Percentiles rank a stretch among this genome's conserved stretches.
phyloP scores from a whole-genome alignment of 2,329 filamentous ascomycete genomes.

The Neoascochyta sp. region DNA sequence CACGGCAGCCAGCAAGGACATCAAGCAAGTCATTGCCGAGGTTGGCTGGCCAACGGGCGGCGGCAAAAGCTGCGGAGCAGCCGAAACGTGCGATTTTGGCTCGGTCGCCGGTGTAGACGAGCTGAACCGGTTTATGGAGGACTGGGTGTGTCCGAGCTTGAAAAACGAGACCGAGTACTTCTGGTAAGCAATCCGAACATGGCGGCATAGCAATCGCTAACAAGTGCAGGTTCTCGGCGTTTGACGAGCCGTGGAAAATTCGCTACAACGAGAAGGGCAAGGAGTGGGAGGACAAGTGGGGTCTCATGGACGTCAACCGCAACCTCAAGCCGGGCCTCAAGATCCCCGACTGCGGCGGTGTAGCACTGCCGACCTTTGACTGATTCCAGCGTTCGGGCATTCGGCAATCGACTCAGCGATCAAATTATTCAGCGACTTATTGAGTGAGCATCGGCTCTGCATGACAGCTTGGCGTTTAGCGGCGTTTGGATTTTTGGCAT shows the following conservation, averaged over 20 bases:
- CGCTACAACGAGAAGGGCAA: constrained; percentile 61
- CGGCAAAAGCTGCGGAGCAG: constrained; percentile 69
- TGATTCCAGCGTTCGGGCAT: constrained; percentile 1
- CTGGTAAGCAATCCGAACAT: constrained; percentile 56
- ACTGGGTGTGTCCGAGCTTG: constrained; percentile 79
- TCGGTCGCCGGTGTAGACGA: constrained; percentile 74
- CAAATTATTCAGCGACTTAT: constrained; percentile 10
- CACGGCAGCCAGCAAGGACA: constrained; percentile 48
- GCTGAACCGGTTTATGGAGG: constrained; percentile 80
- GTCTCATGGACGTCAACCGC: constrained; percentile 78
- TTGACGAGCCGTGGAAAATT: constrained; percentile 95
- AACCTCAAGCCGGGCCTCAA: constrained; percentile 78
- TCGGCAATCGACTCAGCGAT: constrained; percentile 6
- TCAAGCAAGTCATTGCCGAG: constrained; percentile 78
- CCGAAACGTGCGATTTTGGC: constrained; percentile 57
- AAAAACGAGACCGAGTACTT: constrained; percentile 87
- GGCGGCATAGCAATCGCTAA: too few relatives aligned
- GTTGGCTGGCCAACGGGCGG: constrained; percentile 87
- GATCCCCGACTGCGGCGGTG: constrained; percentile 82
- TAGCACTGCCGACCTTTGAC: constrained; percentile 43
- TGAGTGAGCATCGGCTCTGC: constrained; percentile 8
- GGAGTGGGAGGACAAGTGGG: constrained; percentile 95
- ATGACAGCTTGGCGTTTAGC: constrained; percentile 25
- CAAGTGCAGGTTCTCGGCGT: constrained; percentile 80
- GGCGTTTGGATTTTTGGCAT: constrained; percentile 15